Base-by-base conservation (phyloP, 768 basidiomycete genomes). In the Lyophyllum semitale region DNA sequence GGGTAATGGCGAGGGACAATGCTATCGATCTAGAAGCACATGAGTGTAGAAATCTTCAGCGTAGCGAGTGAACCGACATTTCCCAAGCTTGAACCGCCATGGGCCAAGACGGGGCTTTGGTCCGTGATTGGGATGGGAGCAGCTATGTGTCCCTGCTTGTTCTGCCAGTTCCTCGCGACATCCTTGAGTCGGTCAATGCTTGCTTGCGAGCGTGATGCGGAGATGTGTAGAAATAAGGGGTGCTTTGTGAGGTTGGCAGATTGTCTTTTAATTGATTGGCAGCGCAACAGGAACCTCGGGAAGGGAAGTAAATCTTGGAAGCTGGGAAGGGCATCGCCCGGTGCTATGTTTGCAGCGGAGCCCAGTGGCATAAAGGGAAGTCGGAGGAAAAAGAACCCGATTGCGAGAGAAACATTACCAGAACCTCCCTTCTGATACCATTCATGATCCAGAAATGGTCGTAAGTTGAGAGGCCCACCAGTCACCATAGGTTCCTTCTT, bases 301-400 rank as follows among this genome's bases (percentile, higher is more conserved):
- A 61, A 70, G 1, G 80, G 75, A 23, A 85, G 70, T 8, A 85
- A 64, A 4, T 71, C 60, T 2, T 55, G 59, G 48, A 77, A 75
- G 3, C 72, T 57, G 1, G 84, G 83, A 23, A 78, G 60, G 1
- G 63, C 60, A 55, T 70, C 67, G 4, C 73, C 77, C 13, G 61
- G 74, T 37, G 60, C 59, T 23, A 78, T 56, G 37, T 57, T 63
- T 9, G 42, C 60, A 26, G 61, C 53, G 18, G 53, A 58, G 4
- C 71, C 72, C 1, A 77, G 49, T 4, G 83, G 82, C 70, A 82
- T 78, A 58, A 77, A 80, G 0, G 81, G 77, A 15, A 82, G 70
- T 18, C 65, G 69, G 58, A 72, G 74, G 33, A 63, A 69, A 56
- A 74, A 82, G 50, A 74, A 77, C 23, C 75, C 68, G 40, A 84